Evolutionary conservation across 495 filamentous ascomycete genomes (phyloP).

Genomic region (Neurospora intermedia): DNA sequence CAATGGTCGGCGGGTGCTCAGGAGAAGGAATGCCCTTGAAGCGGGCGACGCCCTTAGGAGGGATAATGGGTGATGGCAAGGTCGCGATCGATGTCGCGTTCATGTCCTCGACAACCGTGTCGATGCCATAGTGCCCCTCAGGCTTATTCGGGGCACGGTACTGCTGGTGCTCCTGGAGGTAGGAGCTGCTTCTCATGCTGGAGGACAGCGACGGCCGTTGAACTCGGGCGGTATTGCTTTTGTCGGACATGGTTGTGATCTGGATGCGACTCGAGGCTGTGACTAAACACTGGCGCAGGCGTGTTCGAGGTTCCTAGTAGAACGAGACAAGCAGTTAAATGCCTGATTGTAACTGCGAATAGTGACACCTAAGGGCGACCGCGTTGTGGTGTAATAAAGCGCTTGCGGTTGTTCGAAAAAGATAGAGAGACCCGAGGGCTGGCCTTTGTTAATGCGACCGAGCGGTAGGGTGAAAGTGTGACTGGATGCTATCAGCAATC

Average conservation of each 20-base stretch:
- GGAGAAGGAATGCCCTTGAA: slow-evolving; percentile 44
- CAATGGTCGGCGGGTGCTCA: slow-evolving; percentile 40
- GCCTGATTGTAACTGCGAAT: neutral
- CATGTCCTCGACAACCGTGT: slow-evolving; percentile 42
- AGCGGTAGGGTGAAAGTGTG: neutral
- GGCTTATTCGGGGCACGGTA: slow-evolving; percentile 51
- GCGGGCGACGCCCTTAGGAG: slow-evolving; percentile 27
- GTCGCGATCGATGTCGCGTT: slow-evolving; percentile 20
- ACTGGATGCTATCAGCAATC: neutral
- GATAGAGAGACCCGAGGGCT: neutral
- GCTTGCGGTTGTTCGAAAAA: neutral
- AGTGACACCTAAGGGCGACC: neutral
- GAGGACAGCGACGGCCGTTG: slow-evolving; percentile 36
- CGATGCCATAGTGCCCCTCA: slow-evolving; percentile 43
- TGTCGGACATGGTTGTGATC: slow-evolving; percentile 24
- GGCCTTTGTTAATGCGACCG: neutral
- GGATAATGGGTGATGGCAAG: neutral
- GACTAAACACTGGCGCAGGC: neutral
- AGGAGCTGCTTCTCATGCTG: slow-evolving; percentile 54
- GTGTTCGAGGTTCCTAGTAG: neutral
- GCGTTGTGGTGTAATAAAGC: neutral
- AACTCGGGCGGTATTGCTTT: slow-evolving; percentile 19
- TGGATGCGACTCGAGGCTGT: neutral
- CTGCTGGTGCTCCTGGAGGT: slow-evolving; percentile 63
- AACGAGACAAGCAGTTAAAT: neutral